A percentile compares a stretch with the other conserved stretches of the same genome.
Conservation (phyloP, 129 eudicot species). For the Gnaphalium uliginosum region DNA sequence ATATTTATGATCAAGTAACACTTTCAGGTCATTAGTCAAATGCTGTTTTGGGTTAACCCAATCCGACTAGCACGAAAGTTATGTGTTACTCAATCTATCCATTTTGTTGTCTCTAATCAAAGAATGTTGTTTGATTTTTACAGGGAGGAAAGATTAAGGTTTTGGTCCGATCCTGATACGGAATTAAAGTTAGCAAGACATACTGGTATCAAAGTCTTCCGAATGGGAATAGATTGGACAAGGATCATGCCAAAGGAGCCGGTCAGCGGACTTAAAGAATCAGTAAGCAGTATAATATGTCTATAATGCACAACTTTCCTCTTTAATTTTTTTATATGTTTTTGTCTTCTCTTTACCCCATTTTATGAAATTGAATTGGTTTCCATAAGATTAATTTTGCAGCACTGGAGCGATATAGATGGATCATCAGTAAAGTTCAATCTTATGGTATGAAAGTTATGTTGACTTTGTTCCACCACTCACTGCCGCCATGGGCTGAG, state of each 20-base stretch:
- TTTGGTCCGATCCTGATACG: constrained; percentile 99
- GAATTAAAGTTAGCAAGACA: constrained; percentile 86
- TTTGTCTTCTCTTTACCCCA: background rate
- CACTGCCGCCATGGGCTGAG: constrained; percentile 99
- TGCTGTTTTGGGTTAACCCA: background rate
- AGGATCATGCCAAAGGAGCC: constrained; percentile 96
- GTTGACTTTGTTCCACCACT: constrained; percentile 97
- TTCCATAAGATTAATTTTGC: constrained; percentile 77
- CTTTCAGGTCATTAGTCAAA: background rate
- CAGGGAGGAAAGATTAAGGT: constrained; percentile 99
- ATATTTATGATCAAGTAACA: background rate
- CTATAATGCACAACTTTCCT: background rate
- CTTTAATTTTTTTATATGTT: background rate
- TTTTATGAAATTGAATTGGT: constrained; percentile 20
- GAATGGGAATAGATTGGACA: constrained; percentile 99
- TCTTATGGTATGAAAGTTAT: constrained; percentile 96
- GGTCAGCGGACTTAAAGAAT: constrained; percentile 56
- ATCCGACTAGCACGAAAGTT: background rate
- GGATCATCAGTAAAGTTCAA: constrained; percentile 82
- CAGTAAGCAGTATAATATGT: constrained; percentile 51
- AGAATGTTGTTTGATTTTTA: constrained; percentile 21
- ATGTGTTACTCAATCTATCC: background rate
- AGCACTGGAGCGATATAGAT: constrained; percentile 90
- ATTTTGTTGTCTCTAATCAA: background rate
- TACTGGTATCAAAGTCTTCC: constrained; percentile 82